phyloP scores from a whole-genome alignment of 768 basidiomycete species.

The Podaxis sp. region DNA sequence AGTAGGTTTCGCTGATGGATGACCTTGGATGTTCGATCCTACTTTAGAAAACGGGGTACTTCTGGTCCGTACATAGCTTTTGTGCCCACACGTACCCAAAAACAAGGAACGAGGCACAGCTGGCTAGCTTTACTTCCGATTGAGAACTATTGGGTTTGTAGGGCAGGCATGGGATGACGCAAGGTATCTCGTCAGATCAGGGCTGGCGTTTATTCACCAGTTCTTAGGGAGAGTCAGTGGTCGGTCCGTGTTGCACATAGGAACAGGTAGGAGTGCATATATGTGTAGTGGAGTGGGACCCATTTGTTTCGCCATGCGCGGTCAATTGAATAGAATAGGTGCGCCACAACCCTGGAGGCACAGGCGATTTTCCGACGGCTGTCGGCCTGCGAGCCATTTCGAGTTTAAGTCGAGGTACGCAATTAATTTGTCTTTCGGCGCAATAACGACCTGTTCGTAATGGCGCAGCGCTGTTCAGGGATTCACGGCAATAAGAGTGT shows the following conservation, averaged over 20 bases:
- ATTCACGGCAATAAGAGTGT: not conserved
- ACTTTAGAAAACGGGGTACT: not conserved
- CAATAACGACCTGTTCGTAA: not conserved
- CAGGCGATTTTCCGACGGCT: not conserved
- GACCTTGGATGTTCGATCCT: not conserved
- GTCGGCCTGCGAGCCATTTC: not conserved
- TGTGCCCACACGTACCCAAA: not conserved
- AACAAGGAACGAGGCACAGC: not conserved
- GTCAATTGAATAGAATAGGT: not conserved
- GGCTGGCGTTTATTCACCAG: too few relatives aligned
- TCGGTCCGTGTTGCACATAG: not conserved
- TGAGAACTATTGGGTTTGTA: not conserved
- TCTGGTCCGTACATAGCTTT: not conserved
- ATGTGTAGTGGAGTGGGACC: not conserved
- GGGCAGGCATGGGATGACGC: not conserved
- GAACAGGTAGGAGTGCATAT: not conserved
- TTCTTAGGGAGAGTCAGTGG: too few relatives aligned
- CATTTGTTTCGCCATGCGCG: not conserved
- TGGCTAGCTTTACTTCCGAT: not conserved
- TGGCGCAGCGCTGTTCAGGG: not conserved
- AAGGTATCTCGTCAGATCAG: too few relatives aligned
- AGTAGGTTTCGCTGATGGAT: not conserved
- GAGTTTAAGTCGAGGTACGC: not conserved
- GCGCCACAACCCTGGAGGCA: not conserved
- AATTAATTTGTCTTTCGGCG: not conserved